phyloP scores from a whole-genome alignment of 2,329 filamentous ascomycete species.

The Blastomyces emzantsi region DNA sequence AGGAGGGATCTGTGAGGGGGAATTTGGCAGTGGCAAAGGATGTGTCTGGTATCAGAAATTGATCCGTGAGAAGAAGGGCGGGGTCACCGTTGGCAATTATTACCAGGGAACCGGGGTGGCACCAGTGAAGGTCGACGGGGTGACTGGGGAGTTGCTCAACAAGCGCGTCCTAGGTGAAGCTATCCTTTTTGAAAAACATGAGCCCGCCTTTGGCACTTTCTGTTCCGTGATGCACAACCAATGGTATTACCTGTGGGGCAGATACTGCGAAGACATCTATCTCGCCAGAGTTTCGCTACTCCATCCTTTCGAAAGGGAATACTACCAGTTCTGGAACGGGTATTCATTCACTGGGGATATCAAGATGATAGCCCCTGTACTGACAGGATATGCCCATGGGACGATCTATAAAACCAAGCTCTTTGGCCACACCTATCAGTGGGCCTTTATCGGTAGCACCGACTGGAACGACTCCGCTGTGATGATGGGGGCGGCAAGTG shows the following conservation, averaged over 20 bases:
- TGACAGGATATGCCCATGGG: conserved; percentile 12
- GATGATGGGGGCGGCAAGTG: conserved; percentile 12
- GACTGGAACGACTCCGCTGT: conserved; percentile 5
- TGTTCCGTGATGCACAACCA: conserved; percentile 11
- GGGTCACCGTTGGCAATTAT: background rate
- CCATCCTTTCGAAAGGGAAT: conserved; percentile 10
- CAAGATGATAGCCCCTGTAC: conserved; percentile 8
- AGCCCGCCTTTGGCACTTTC: conserved; percentile 16
- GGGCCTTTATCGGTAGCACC: conserved; percentile 14
- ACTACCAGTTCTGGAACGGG: conserved; percentile 16
- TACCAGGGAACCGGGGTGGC: conserved; percentile 14
- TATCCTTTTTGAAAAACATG: conserved; percentile 10
- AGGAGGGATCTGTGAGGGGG: conserved; percentile 12
- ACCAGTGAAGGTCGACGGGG: conserved; percentile 9
- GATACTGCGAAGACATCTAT: conserved; percentile 12
- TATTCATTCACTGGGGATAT: conserved; percentile 11
- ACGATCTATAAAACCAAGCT: conserved; percentile 12
- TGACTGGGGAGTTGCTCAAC: conserved; percentile 8
- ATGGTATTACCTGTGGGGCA: conserved; percentile 16
- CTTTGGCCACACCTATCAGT: conserved; percentile 14
- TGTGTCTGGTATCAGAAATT: conserved; percentile 15
- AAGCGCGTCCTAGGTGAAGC: conserved; percentile 8
- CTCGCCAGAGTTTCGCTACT: conserved; percentile 13
- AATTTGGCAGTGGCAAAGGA: conserved; percentile 9
- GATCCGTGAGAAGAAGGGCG: background rate